Evolutionary conservation across 202 grass and related monocot species (phyloP).

Genomic region (Panicum virgatum): DNA sequence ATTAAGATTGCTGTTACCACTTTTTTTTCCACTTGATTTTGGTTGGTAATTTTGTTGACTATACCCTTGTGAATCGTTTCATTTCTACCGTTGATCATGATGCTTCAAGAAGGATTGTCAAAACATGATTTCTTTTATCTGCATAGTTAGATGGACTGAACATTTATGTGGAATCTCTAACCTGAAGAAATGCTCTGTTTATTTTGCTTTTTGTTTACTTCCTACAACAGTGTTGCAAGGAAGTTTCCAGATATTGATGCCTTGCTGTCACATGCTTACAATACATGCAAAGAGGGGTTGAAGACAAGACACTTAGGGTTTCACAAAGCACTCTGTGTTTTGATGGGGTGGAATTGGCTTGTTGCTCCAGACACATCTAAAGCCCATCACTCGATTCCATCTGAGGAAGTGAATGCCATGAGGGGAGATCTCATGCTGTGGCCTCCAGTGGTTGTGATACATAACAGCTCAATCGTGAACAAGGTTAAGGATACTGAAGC

Average conservation of each 20-base stretch:
- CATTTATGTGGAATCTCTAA: conserved; percentile 35
- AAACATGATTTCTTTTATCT: conserved; percentile 7
- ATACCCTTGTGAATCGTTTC: background rate
- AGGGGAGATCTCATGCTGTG: conserved; percentile 84
- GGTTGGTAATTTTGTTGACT: background rate
- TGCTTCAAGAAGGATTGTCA: background rate
- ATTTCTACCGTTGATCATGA: background rate
- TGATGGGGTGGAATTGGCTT: conserved; percentile 92
- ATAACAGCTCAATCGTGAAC: conserved; percentile 54
- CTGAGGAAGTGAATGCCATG: conserved; percentile 61
- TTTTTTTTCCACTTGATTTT: background rate
- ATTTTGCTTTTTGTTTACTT: conserved; percentile 57
- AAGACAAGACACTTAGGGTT: conserved; percentile 83
- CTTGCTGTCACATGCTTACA: conserved; percentile 63
- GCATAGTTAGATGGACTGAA: conserved; percentile 25
- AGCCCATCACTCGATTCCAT: conserved; percentile 53
- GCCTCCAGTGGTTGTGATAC: conserved; percentile 85
- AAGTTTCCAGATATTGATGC: conserved; percentile 67
- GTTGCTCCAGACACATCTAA: conserved; percentile 74
- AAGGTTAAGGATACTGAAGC: conserved; percentile 30
- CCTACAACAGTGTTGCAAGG: conserved; percentile 58
- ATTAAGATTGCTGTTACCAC: background rate
- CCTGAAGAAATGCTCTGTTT: conserved; percentile 44
- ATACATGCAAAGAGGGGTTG: conserved; percentile 66
- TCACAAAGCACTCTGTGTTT: conserved; percentile 88